Conservation (phyloP, 2,329 filamentous ascomycete genomes). For the Cercospora brassicicola region DNA sequence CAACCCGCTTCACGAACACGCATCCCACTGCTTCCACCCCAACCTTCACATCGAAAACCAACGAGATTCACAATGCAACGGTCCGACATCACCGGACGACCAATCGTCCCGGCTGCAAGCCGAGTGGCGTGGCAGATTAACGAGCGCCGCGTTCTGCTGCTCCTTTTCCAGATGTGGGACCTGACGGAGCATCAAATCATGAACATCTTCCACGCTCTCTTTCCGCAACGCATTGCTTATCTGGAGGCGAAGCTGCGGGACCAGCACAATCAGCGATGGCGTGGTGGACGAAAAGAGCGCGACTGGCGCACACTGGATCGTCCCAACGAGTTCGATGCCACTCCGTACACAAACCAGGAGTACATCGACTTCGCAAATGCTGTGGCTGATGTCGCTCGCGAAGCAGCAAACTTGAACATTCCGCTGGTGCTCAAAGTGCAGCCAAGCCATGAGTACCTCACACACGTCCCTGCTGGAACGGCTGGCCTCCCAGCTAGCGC, state of each 20-base stretch:
- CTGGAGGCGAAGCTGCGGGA: neutral
- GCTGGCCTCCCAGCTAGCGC: neutral
- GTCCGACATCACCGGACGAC: neutral
- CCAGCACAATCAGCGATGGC: neutral
- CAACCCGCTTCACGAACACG: neutral
- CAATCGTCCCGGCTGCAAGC: neutral
- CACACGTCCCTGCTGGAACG: neutral
- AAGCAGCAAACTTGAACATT: neutral
- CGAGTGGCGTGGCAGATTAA: neutral
- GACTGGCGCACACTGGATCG: constrained; percentile 3
- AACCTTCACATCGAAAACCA: neutral
- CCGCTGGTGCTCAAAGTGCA: neutral
- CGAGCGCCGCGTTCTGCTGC: neutral
- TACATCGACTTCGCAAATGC: neutral
- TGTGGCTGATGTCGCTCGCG: neutral
- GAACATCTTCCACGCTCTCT: neutral
- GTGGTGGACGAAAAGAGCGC: neutral
- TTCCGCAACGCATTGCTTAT: neutral
- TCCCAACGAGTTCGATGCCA: neutral
- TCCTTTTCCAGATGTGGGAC: neutral
- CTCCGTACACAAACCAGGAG: neutral
- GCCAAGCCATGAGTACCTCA: neutral
- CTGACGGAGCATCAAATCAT: neutral
- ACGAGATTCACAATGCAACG: neutral
- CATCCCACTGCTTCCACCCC: neutral